Evolutionary conservation across 805 yeast species (phyloP).

Genomic region (Ogataea pilisensis): DNA sequence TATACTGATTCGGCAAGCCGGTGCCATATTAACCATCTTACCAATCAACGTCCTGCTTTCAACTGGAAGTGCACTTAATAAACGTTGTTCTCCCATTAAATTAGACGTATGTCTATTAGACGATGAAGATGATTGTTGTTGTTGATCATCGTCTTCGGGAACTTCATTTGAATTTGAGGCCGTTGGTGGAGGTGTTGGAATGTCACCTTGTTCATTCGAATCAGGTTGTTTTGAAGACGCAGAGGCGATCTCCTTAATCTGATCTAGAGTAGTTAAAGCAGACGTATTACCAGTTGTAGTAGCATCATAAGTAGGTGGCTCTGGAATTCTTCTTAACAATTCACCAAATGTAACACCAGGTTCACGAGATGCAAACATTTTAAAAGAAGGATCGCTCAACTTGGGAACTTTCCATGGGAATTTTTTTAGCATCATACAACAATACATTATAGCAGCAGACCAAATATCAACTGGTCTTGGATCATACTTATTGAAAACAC

Average conservation of each 20-base stretch:
- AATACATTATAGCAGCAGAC: conserved; percentile 87
- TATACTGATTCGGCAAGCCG: conserved; percentile 77
- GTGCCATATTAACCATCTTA: conserved; percentile 79
- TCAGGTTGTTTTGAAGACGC: conserved; percentile 2
- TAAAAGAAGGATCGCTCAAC: conserved; percentile 74
- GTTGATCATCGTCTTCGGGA: conserved; percentile 11
- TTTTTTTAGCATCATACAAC: conserved; percentile 87
- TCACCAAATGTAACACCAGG: conserved; percentile 66
- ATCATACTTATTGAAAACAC: conserved; percentile 76
- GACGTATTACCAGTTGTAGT: conserved; percentile 7
- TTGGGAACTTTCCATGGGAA: conserved; percentile 96
- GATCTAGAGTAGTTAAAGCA: background rate
- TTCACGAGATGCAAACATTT: conserved; percentile 71
- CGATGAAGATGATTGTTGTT: conserved; percentile 2
- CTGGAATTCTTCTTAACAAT: conserved; percentile 51
- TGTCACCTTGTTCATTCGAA: conserved; percentile 4
- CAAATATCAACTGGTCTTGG: conserved; percentile 93
- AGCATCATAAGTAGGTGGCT: conserved; percentile 35
- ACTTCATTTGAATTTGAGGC: conserved; percentile 15
- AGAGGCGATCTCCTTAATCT: background rate
- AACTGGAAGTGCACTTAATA: conserved; percentile 65
- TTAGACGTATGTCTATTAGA: conserved; percentile 50
- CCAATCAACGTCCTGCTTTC: conserved; percentile 65
- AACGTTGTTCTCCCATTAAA: conserved; percentile 66
- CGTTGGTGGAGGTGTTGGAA: conserved; percentile 21